Percentiles rank a stretch among this genome's conserved stretches.
These are phyloP conservation scores for Huntiella bhutanensis DNA, from an alignment of 2,329 filamentous ascomycete genomes.

Conservation along the genomic window DNA sequence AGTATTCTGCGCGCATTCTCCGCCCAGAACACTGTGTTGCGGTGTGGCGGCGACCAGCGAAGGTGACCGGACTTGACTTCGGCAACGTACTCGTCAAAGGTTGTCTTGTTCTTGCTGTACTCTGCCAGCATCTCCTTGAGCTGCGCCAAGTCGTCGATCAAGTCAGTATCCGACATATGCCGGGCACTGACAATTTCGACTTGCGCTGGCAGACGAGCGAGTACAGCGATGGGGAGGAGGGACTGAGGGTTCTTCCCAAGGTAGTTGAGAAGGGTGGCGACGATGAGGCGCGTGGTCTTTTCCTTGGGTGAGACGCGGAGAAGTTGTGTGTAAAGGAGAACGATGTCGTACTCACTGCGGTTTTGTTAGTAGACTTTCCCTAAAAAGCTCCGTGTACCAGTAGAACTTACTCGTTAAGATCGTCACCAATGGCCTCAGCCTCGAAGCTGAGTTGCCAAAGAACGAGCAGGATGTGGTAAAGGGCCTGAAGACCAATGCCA, in stretches of 20 bases:
- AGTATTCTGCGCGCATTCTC: constrained; percentile 80
- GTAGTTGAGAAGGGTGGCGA: constrained; percentile 80
- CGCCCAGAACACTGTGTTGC: constrained; percentile 72
- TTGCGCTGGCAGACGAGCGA: constrained; percentile 59
- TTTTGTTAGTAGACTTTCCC: background rate
- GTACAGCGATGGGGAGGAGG: constrained; percentile 65
- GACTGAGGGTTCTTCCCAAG: constrained; percentile 51
- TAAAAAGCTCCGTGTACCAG: background rate
- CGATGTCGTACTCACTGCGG: constrained; percentile 71
- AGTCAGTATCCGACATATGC: constrained; percentile 44
- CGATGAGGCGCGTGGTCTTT: constrained; percentile 81
- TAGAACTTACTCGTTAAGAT: constrained; percentile 59
- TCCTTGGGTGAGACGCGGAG: constrained; percentile 88
- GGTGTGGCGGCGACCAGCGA: constrained; percentile 82
- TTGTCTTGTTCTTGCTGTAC: constrained; percentile 51
- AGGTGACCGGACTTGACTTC: constrained; percentile 75
- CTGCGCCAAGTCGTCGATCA: constrained; percentile 40
- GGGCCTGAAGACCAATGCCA: constrained; percentile 74
- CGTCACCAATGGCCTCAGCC: constrained; percentile 50
- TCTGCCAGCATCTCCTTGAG: constrained; percentile 46
- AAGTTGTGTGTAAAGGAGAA: constrained; percentile 81
- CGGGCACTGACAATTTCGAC: constrained; percentile 42
- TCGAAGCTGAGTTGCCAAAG: constrained; percentile 97
- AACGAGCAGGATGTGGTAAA: constrained; percentile 85
- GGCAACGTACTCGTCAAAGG: constrained; percentile 75